Conservation (phyloP, 2,329 filamentous ascomycete genomes). For the Neopestalotiopsis sp. region DNA sequence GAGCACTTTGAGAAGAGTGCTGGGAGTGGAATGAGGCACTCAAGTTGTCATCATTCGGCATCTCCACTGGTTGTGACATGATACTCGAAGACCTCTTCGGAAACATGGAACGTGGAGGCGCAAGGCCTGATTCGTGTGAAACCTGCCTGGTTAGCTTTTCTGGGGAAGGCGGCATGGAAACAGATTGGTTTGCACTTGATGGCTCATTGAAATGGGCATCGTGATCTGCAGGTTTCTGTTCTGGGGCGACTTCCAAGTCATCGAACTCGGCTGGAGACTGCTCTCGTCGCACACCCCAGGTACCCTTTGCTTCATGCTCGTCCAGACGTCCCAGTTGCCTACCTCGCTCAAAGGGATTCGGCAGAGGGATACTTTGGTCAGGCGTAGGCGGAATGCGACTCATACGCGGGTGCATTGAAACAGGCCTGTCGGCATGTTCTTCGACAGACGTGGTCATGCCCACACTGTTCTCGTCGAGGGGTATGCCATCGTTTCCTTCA, state of each 20-base stretch:
- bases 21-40: slow-evolving; percentile 64
- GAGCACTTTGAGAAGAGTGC: slow-evolving; percentile 39
- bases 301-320: slow-evolving; percentile 39
- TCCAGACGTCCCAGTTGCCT: slow-evolving; percentile 44
- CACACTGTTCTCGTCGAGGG: slow-evolving; percentile 45
- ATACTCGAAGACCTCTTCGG: slow-evolving; percentile 63
- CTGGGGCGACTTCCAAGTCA: slow-evolving; percentile 30
- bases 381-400: slow-evolving; percentile 64
- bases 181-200: slow-evolving; percentile 34
- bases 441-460: slow-evolving; percentile 62
- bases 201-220: slow-evolving; percentile 40
- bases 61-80: slow-evolving; percentile 66
- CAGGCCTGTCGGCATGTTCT: slow-evolving; percentile 61
- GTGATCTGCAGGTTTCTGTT: slow-evolving; percentile 32
- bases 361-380: slow-evolving; percentile 52
- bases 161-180: slow-evolving; percentile 45
- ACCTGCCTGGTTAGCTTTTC: slow-evolving; percentile 47
- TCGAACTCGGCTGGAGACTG: slow-evolving; percentile 62
- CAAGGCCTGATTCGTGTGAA: slow-evolving; percentile 57
- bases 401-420: slow-evolving; percentile 77
- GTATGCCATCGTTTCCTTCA: slow-evolving; percentile 50
- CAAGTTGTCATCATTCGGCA: slow-evolving; percentile 74
- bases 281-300: slow-evolving; percentile 61
- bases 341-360: slow-evolving; percentile 48
- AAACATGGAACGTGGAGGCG: slow-evolving; percentile 55